Percentiles rank a stretch among this genome's conserved stretches.
phyloP scores from a whole-genome alignment of 495 filamentous ascomycete species.

The Daldinia childiae region DNA sequence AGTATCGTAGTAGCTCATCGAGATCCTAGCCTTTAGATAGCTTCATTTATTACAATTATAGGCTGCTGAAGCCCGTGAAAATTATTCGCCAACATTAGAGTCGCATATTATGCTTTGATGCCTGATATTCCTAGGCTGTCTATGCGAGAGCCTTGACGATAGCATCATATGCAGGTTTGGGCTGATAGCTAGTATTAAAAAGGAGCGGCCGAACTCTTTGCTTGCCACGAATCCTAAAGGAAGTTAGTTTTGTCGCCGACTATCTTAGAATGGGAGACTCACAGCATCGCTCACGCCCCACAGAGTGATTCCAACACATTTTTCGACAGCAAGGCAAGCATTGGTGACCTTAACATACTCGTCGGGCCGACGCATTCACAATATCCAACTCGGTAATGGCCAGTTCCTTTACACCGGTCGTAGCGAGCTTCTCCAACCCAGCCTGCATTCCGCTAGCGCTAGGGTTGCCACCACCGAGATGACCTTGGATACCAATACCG shows the following conservation, averaged over 20 bases:
- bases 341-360: constrained; percentile 72
- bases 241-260: background rate
- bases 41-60: background rate
- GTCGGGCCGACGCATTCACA: constrained; percentile 59
- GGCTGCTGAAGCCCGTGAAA: background rate
- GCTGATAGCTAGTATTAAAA: background rate
- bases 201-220: background rate
- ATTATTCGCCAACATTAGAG: background rate
- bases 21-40: background rate
- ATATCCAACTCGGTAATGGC: constrained; percentile 75
- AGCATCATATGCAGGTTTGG: background rate
- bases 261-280: background rate
- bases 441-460: constrained; percentile 62
- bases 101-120: background rate
- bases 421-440: constrained; percentile 53
- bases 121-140: background rate
- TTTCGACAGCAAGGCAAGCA: constrained; percentile 65
- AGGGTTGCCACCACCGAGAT: constrained; percentile 62
- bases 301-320: constrained; percentile 76
- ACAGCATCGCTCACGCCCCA: constrained; percentile 76
- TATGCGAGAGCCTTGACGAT: background rate
- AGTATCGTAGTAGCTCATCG: background rate
- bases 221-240: background rate
- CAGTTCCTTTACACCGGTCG: constrained; percentile 62
- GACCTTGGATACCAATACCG: constrained; percentile 73